Conservation (phyloP, 257 asterid genomes). For the Scutellaria baicalensis region DNA sequence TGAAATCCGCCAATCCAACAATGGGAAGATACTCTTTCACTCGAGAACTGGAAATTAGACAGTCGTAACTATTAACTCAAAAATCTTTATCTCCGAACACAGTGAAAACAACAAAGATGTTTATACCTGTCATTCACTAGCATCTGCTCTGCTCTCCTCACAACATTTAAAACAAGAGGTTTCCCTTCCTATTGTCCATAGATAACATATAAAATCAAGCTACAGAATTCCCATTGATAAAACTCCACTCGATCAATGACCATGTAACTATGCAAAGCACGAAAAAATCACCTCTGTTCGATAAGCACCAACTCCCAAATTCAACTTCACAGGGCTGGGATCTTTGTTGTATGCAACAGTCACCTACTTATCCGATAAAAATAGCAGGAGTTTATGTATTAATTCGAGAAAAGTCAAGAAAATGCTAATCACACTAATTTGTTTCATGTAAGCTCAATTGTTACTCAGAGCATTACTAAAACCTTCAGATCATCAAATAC, state of each 20-base stretch:
- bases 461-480: too few species aligned
- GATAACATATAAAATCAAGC: not conserved
- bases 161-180: slow-evolving; percentile 94
- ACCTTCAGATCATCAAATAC: not conserved
- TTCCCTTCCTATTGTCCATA: slow-evolving; percentile 74
- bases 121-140: slow-evolving; percentile 70
- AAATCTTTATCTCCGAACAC: not conserved
- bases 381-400: not conserved
- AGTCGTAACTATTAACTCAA: slow-evolving; percentile 8
- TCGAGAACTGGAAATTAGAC: slow-evolving; percentile 51
- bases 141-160: slow-evolving; percentile 76
- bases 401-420: not conserved
- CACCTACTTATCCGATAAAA: slow-evolving; percentile 37
- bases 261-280: not conserved
- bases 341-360: slow-evolving; percentile 92
- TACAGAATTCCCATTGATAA: not conserved
- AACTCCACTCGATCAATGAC: not conserved
- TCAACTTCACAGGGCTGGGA: slow-evolving; percentile 78
- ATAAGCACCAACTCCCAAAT: slow-evolving; percentile 98
- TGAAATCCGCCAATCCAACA: slow-evolving; percentile 82
- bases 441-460: too few species aligned
- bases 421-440: not conserved
- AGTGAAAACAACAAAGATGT: not conserved
- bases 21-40: slow-evolving; percentile 92
- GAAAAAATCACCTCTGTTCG: slow-evolving; percentile 73